phyloP scores from a whole-genome alignment of 148 eudicot species.

The Beta vulgaris region DNA sequence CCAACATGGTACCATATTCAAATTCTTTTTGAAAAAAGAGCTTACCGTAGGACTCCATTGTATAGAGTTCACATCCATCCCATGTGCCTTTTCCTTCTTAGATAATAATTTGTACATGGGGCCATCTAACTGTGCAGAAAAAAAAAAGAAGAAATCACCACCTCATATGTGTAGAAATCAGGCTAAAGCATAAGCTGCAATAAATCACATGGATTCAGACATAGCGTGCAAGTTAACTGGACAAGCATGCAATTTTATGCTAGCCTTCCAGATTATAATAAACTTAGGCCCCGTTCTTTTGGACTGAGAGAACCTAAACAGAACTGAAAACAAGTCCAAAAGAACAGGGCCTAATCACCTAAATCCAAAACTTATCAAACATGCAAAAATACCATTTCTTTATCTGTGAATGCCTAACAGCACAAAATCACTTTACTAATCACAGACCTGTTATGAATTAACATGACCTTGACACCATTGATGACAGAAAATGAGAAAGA shows the following conservation, averaged over 20 bases:
- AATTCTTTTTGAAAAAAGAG: not conserved
- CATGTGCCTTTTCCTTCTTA: constrained; percentile 70
- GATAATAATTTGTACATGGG: constrained; percentile 45
- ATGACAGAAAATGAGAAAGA: too few relatives aligned
- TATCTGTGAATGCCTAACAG: not conserved
- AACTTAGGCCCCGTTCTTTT: too few relatives aligned
- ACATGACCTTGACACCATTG: too few relatives aligned
- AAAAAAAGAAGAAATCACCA: constrained; percentile 8
- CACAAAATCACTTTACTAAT: too few relatives aligned
- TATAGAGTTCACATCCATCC: constrained; percentile 60
- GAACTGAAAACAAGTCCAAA: too few relatives aligned
- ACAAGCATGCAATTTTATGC: not conserved
- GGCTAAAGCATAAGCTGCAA: not conserved
- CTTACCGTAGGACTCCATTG: constrained; percentile 61
- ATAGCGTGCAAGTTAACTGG: not conserved
- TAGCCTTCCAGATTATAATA: not conserved
- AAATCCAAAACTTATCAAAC: not conserved
- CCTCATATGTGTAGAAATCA: not conserved
- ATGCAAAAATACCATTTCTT: not conserved
- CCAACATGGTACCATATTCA: not conserved
- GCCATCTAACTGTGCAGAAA: constrained; percentile 43
- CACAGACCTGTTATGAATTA: too few relatives aligned
- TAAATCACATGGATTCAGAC: not conserved
- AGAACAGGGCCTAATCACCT: too few relatives aligned
- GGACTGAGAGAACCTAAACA: too few relatives aligned